These are phyloP conservation scores for Pilatotrama ljubarskyi DNA, from an alignment of 768 basidiomycete genomes.

Conservation along the genomic window DNA sequence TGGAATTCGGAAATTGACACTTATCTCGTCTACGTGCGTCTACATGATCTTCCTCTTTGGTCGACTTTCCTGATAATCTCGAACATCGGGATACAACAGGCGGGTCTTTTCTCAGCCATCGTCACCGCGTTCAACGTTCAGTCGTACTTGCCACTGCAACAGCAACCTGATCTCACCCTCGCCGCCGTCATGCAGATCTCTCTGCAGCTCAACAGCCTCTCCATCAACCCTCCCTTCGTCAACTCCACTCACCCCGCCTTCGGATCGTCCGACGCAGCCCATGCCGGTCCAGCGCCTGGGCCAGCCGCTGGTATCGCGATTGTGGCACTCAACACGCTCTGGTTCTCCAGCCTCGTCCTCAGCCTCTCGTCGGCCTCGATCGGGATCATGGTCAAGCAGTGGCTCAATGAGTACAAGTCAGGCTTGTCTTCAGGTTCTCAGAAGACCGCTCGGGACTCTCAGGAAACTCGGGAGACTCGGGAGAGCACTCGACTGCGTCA, in stretches of 20 bases:
- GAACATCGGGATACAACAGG: not conserved
- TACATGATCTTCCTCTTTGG: too few relatives aligned
- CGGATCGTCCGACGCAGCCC: not conserved
- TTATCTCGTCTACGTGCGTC: not conserved
- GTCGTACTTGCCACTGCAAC: not conserved
- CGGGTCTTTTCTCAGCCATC: conserved; percentile 7
- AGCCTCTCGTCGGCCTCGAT: not conserved
- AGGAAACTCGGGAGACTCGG: not conserved
- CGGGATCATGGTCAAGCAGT: conserved; percentile 2
- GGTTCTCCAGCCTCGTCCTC: conserved; percentile 8
- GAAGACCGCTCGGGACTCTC: not conserved
- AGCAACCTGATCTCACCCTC: not conserved
- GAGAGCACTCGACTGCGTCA: not conserved
- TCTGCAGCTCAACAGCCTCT: not conserved
- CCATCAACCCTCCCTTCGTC: not conserved
- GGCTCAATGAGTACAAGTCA: not conserved
- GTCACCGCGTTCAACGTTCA: not conserved
- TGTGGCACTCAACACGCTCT: not conserved
- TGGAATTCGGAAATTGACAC: not conserved
- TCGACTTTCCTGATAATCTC: not conserved
- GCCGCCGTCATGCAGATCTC: not conserved
- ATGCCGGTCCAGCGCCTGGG: too few relatives aligned
- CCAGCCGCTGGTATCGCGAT: not conserved
- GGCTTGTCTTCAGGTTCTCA: not conserved
- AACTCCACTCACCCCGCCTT: not conserved